Conservation (phyloP, 495 filamentous ascomycete genomes). For the Penicillium pancosmium region DNA sequence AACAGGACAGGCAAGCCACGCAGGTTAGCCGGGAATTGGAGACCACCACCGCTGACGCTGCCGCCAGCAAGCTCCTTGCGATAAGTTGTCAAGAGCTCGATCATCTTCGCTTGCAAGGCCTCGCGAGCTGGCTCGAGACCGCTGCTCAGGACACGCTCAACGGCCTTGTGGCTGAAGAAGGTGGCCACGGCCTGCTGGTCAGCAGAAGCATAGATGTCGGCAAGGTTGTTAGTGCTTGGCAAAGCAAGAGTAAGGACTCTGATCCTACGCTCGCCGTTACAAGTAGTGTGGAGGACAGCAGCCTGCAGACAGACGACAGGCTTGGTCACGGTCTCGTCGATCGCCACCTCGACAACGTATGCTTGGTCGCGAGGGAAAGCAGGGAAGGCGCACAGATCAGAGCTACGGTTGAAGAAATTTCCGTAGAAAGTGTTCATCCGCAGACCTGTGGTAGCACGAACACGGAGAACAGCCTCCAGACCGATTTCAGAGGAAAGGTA, state of each 20-base stretch:
- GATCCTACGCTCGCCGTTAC: conserved; percentile 94
- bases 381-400: conserved; percentile 95
- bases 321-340: conserved; percentile 92
- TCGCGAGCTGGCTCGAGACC: conserved; percentile 91
- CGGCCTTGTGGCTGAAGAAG: conserved; percentile 97
- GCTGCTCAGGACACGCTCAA: conserved; percentile 82
- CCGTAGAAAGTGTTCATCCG: conserved; percentile 98
- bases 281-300: conserved; percentile 96
- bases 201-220: conserved; percentile 91
- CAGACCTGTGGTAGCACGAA: conserved; percentile 90
- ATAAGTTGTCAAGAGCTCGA: conserved; percentile 94
- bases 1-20: conserved; percentile 87
- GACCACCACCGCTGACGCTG: conserved; percentile 86
- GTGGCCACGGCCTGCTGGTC: conserved; percentile 91
- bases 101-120: conserved; percentile 82
- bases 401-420: conserved; percentile 98
- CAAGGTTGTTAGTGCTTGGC: conserved; percentile 86
- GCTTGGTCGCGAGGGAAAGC: conserved; percentile 96
- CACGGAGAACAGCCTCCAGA: conserved; percentile 92
- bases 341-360: conserved; percentile 98
- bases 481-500: conserved; percentile 95
- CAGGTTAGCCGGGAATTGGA: conserved; percentile 93
- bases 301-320: conserved; percentile 93
- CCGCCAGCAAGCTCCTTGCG: conserved; percentile 95
- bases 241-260: conserved; percentile 91